Conservation (phyloP, 2,329 filamentous ascomycete genomes). For the Metarhizium guizhouense region DNA sequence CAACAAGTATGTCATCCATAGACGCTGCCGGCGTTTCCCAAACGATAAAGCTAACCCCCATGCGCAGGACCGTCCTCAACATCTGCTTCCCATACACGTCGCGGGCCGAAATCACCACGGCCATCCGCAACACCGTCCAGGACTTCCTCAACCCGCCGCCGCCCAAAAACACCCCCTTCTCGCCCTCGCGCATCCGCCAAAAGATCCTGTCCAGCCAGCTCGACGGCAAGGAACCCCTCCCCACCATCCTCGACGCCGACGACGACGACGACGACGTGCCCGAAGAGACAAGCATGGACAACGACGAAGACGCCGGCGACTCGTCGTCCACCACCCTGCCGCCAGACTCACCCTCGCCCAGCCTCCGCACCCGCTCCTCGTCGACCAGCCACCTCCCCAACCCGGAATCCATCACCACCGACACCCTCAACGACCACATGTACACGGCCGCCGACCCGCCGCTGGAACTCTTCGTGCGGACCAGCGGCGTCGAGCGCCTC, state of each 20-base stretch:
- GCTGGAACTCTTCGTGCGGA: slow-evolving; percentile 82
- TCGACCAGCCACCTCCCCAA: slow-evolving; percentile 46
- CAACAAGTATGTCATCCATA: slow-evolving; percentile 46
- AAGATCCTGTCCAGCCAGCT: slow-evolving; percentile 68
- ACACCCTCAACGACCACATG: slow-evolving; percentile 76
- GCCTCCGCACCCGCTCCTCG: slow-evolving; percentile 21
- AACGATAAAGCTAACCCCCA: slow-evolving; percentile 2
- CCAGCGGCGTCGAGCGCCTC: slow-evolving; percentile 83
- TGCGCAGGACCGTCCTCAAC: slow-evolving; percentile 55
- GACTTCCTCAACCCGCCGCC: slow-evolving; percentile 71
- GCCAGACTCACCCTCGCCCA: slow-evolving; percentile 41
- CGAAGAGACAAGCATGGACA: slow-evolving; percentile 20
- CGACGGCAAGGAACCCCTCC: slow-evolving; percentile 35
- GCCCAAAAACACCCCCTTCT: slow-evolving; percentile 64
- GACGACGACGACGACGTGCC: slow-evolving; percentile 25
- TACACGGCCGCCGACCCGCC: slow-evolving; percentile 82
- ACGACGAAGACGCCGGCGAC: slow-evolving; percentile 39
- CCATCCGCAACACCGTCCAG: slow-evolving; percentile 77
- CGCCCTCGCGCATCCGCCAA: slow-evolving; percentile 76
- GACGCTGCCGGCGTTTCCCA: background rate
- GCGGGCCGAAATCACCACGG: slow-evolving; percentile 86
- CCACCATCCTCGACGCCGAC: slow-evolving; percentile 35
- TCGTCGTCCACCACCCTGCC: slow-evolving; percentile 54
- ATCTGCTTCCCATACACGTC: slow-evolving; percentile 98
- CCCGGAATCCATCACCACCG: slow-evolving; percentile 76